Percentiles rank a stretch among this genome's conserved stretches.
These are phyloP conservation scores for Didymosphaeria variabile DNA, from an alignment of 2,329 filamentous ascomycete genomes.

Conservation along the genomic window DNA sequence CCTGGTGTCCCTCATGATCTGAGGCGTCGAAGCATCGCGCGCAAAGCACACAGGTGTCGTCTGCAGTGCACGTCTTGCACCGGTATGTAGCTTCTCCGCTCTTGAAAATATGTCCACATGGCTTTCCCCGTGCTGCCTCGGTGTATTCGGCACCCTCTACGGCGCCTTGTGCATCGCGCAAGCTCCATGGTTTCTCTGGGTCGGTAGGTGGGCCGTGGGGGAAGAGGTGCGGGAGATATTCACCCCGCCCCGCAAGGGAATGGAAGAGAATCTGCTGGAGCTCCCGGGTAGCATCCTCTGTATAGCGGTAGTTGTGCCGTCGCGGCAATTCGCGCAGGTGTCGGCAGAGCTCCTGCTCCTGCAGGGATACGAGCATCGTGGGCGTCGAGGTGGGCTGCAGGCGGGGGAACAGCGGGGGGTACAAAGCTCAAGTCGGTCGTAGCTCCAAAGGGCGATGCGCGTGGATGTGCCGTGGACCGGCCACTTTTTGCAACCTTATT, in stretches of 20 bases:
- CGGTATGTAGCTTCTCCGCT: constrained; percentile 91
- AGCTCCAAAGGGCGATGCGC: constrained; percentile 1
- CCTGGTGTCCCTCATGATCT: constrained; percentile 92
- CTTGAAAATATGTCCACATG: constrained; percentile 98
- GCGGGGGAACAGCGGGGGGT: constrained; percentile 18
- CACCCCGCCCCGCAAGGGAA: constrained; percentile 79
- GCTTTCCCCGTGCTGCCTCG: constrained; percentile 87
- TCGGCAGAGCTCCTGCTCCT: constrained; percentile 83
- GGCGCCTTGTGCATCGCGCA: constrained; percentile 89
- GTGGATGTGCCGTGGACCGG: constrained; percentile 25
- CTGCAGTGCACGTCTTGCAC: constrained; percentile 91
- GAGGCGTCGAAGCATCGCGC: constrained; percentile 94
- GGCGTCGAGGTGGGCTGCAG: constrained; percentile 25
- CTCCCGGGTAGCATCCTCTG: constrained; percentile 72
- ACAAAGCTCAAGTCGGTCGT: constrained; percentile 8
- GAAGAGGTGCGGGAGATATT: constrained; percentile 83
- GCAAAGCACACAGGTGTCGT: constrained; percentile 95
- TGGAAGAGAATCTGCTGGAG: constrained; percentile 85
- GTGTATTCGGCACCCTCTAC: constrained; percentile 95
- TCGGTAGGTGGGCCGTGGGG: constrained; percentile 72
- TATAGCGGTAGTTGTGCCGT: constrained; percentile 79
- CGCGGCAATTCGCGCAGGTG: constrained; percentile 81
- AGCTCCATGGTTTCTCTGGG: constrained; percentile 71
- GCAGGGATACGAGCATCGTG: constrained; percentile 58
- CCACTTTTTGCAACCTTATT: constrained; percentile 19